Percentiles rank a stretch among this genome's conserved stretches.
Evolutionary conservation across 78 protist species (phyloP).

Genomic region (Dictyostelium brefeldianum): DNA sequence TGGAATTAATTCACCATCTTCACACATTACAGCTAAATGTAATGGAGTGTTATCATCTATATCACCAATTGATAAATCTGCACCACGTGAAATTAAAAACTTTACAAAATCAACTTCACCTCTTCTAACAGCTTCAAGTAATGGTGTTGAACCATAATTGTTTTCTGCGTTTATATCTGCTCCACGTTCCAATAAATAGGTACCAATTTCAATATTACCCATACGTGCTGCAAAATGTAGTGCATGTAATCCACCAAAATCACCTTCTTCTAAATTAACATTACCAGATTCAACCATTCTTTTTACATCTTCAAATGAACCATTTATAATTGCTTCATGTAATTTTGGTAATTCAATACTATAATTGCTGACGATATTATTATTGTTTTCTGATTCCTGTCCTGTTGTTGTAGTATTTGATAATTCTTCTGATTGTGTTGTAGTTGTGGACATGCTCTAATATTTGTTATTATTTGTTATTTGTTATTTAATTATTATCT

Average conservation of each 20-base stretch:
- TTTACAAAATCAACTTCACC: slow-evolving; percentile 74
- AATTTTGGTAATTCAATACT: slow-evolving; percentile 46
- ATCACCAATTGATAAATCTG: slow-evolving; percentile 50
- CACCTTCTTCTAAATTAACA: slow-evolving; percentile 55
- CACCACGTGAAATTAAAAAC: slow-evolving; percentile 4
- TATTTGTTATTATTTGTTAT: too few species aligned
- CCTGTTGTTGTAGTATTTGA: too few species aligned
- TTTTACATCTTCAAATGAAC: slow-evolving; percentile 27
- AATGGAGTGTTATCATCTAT: slow-evolving; percentile 63
- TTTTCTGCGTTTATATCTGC: slow-evolving; percentile 77
- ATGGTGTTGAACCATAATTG: slow-evolving; percentile 82
- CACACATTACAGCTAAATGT: slow-evolving; percentile 76
- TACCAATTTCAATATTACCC: slow-evolving; percentile 61
- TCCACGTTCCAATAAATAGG: slow-evolving; percentile 16
- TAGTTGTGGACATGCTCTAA: too few species aligned
- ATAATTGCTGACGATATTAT: neutral
- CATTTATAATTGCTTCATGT: slow-evolving; percentile 47
- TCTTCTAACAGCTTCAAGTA: slow-evolving; percentile 78
- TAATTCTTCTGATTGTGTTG: too few species aligned
- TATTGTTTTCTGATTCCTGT: too few species aligned
- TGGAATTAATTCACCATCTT: slow-evolving; percentile 75
- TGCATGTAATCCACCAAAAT: slow-evolving; percentile 73
- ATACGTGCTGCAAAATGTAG: slow-evolving; percentile 66
- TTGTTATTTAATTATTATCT: too few species aligned
- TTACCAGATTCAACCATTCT: slow-evolving; percentile 44